Evolutionary conservation across 2,329 filamentous ascomycete genomes (phyloP), one percentile per base, ranked within the genome.

Genomic region (Fusarium brachygibbosum): DNA sequence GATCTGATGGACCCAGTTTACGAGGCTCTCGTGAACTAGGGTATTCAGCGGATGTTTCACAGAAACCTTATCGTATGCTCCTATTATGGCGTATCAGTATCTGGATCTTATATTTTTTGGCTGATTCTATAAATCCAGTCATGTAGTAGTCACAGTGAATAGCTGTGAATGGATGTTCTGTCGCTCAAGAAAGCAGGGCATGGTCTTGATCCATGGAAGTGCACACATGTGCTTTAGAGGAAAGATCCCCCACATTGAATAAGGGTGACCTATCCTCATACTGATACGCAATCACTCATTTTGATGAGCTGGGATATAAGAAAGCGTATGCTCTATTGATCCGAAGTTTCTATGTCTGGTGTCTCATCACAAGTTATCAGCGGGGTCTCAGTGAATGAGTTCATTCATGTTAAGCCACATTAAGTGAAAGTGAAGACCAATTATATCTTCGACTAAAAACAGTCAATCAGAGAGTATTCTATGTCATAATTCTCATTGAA

Each of bases 1-100:
- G 23, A 38, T 50, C 23, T 38, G 23, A 38, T 50, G 17, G 32
- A 23, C 48, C 34, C 48, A 38, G 23, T 50, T 50, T 50, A 25
- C 35, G 23, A 50, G 23, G 25, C 13, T 25, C 48, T 28, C 23
- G 37, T 38, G n/a, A 19, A 38, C 34, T 17, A 38, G 48, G 28
- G 17, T 34, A 16, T 19, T 16, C 21, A 50, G 29, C 48, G 34
- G 7, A 50, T 29, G 23, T 50, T 28, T 50, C 48, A 50, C 14
- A 17, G 14, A 28, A 50, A 19, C 32, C 11, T 37, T 50, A 28
- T 37, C 17, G 17, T 8, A 31, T 21, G n/a, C n/a, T 28, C 8
- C 17, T 19, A 38, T 38, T 12, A 14, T 50, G n/a, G 4, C 6
- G 23, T 38, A 14, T 28, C 6, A 35, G 21, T 50, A n/a, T 11